A percentile compares a stretch with the other conserved stretches of the same genome.
Conservation (phyloP, 2,329 filamentous ascomycete genomes). For the Diaporthe longicolla region DNA sequence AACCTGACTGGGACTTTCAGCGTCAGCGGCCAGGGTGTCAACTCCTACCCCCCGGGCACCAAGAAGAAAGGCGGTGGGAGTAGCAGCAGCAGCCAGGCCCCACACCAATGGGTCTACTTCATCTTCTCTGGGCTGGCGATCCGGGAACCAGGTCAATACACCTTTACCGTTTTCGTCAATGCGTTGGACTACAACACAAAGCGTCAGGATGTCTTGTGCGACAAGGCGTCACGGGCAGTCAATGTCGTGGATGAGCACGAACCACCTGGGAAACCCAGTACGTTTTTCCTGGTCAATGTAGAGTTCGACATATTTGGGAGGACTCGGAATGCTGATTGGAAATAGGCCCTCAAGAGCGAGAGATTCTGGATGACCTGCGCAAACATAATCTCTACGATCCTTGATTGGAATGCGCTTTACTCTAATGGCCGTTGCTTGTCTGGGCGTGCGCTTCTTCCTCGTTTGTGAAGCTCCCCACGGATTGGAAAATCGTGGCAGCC, state of each 20-base stretch:
- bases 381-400: background rate
- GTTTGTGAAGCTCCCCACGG: background rate
- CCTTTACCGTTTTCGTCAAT: slow-evolving; percentile 17
- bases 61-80: slow-evolving; percentile 29
- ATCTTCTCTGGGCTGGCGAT: slow-evolving; percentile 26
- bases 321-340: background rate
- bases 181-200: background rate
- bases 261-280: slow-evolving; percentile 27
- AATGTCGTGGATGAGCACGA: slow-evolving; percentile 8
- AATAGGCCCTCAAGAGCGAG: background rate
- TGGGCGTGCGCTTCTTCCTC: background rate
- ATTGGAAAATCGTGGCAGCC: background rate
- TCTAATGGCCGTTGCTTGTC: too few relatives aligned
- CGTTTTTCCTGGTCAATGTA: background rate
- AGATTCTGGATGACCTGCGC: background rate
- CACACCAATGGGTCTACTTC: slow-evolving; percentile 37
- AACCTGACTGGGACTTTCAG: slow-evolving; percentile 5
- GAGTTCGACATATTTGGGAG: background rate
- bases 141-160: slow-evolving; percentile 1
- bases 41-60: background rate
- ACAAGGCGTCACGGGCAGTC: slow-evolving; percentile 17
- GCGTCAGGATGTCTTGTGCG: too few relatives aligned
- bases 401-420: background rate
- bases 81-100: slow-evolving; percentile 15
- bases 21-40: slow-evolving; percentile 1